Conservation (phyloP, 306 rosid genomes). For the Castanea crenata region DNA sequence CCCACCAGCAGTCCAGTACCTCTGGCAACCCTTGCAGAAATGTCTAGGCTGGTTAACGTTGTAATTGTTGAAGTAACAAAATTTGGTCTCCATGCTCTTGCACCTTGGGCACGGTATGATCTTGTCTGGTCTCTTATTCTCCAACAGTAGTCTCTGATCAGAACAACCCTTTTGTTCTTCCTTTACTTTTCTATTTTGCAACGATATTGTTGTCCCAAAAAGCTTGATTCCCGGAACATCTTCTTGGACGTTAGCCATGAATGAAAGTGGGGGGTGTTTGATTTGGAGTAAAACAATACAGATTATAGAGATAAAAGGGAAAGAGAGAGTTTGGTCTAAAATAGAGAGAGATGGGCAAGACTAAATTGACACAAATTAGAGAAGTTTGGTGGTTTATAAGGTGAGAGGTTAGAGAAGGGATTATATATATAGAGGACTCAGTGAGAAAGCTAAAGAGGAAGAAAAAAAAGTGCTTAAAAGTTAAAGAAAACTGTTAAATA, state of each 20-base stretch:
- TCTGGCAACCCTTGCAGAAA: slow-evolving; percentile 84
- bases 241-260: slow-evolving; percentile 52
- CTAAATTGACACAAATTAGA: neutral
- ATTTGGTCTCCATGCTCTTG: slow-evolving; percentile 94
- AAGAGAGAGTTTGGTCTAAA: slow-evolving; percentile 15
- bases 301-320: neutral
- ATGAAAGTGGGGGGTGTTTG: slow-evolving; percentile 17
- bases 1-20: slow-evolving; percentile 96
- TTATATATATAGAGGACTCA: neutral
- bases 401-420: neutral
- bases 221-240: slow-evolving; percentile 70
- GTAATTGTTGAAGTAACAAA: slow-evolving; percentile 91
- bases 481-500: slow-evolving; percentile 12
- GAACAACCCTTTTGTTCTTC: slow-evolving; percentile 29
- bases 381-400: neutral
- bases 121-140: slow-evolving; percentile 58
- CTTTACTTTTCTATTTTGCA: slow-evolving; percentile 34
- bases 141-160: slow-evolving; percentile 37
- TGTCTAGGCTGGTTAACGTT: slow-evolving; percentile 94
- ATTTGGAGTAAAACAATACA: too few relatives aligned
- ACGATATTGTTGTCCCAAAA: slow-evolving; percentile 62
- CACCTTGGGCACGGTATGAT: slow-evolving; percentile 84
- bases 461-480: neutral
- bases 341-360: slow-evolving; percentile 3
- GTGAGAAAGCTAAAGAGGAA: too few relatives aligned